phyloP scores from a whole-genome alignment of 1,139 yeast genomes.

The Candida sojae region DNA sequence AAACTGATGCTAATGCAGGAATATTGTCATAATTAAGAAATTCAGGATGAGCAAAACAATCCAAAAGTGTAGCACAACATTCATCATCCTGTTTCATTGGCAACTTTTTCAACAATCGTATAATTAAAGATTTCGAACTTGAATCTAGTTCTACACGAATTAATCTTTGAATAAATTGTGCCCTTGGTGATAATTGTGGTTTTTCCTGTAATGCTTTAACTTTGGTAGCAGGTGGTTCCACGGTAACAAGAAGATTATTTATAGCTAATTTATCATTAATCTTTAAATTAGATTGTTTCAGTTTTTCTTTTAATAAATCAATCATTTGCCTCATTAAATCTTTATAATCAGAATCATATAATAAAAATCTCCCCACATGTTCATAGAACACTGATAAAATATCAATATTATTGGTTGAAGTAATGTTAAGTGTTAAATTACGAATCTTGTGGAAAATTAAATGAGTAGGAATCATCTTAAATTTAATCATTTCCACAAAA shows the following conservation, averaged over 20 bases:
- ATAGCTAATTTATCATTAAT: slow-evolving; percentile 62
- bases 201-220: slow-evolving; percentile 24
- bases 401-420: slow-evolving; percentile 62
- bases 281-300: slow-evolving; percentile 51
- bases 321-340: slow-evolving; percentile 67
- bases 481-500: slow-evolving; percentile 76
- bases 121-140: slow-evolving; percentile 34
- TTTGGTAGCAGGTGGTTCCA: slow-evolving; percentile 58
- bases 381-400: slow-evolving; percentile 69
- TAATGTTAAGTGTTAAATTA: slow-evolving; percentile 52
- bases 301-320: slow-evolving; percentile 52
- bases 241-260: slow-evolving; percentile 56
- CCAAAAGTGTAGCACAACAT: slow-evolving; percentile 42
- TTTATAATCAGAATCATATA: slow-evolving; percentile 61
- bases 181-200: slow-evolving; percentile 34
- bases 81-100: slow-evolving; percentile 47
- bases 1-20: slow-evolving; percentile 48
- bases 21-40: slow-evolving; percentile 60
- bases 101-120: slow-evolving; percentile 43
- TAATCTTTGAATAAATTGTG: slow-evolving; percentile 52
- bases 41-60: slow-evolving; percentile 63
- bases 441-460: slow-evolving; percentile 72
- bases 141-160: slow-evolving; percentile 52
- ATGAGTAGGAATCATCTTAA: slow-evolving; percentile 71
- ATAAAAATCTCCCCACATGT: slow-evolving; percentile 67